Conservation (phyloP, 2,329 filamentous ascomycete species). For the Ophiognomonia clavigignenti-juglandacearum region DNA sequence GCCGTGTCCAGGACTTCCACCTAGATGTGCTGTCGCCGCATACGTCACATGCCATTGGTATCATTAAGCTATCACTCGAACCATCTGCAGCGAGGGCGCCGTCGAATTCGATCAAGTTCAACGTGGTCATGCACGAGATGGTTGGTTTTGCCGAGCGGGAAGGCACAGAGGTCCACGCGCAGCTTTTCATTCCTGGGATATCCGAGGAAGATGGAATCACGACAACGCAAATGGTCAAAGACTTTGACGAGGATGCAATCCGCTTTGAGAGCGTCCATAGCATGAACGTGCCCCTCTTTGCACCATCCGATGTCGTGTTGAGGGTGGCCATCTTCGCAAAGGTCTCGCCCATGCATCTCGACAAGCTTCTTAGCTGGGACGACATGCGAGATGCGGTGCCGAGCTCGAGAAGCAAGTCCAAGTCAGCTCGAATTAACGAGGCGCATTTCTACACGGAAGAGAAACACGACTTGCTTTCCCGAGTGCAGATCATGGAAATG, state of each 20-base stretch:
- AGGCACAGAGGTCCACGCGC: constrained; percentile 90
- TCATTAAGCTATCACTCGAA: constrained; percentile 85
- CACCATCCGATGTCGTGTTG: constrained; percentile 67
- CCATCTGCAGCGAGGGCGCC: constrained; percentile 91
- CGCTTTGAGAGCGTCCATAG: constrained; percentile 97
- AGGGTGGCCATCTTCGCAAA: constrained; percentile 88
- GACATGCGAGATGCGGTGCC: constrained; percentile 83
- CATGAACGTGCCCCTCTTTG: constrained; percentile 85
- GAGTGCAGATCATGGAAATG: constrained; percentile 85
- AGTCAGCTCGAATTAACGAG: constrained; percentile 72
- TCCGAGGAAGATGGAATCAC: constrained; percentile 89
- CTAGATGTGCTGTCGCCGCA: constrained; percentile 90
- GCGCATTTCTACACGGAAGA: constrained; percentile 92
- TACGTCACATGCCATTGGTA: constrained; percentile 84
- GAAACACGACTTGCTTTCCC: constrained; percentile 85
- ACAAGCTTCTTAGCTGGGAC: constrained; percentile 97
- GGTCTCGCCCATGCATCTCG: constrained; percentile 88
- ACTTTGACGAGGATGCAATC: constrained; percentile 88
- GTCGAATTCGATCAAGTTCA: constrained; percentile 91
- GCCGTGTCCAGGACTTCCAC: constrained; percentile 87
- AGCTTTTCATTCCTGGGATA: constrained; percentile 90
- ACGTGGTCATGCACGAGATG: constrained; percentile 96
- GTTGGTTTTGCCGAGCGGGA: constrained; percentile 92
- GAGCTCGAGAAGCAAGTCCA: constrained; percentile 49
- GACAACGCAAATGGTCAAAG: constrained; percentile 88